A percentile compares a stretch with the other conserved stretches of the same genome.
These are phyloP conservation scores for Byssothecium circinans DNA, from an alignment of 2,329 filamentous ascomycete species.

Conservation along the genomic window DNA sequence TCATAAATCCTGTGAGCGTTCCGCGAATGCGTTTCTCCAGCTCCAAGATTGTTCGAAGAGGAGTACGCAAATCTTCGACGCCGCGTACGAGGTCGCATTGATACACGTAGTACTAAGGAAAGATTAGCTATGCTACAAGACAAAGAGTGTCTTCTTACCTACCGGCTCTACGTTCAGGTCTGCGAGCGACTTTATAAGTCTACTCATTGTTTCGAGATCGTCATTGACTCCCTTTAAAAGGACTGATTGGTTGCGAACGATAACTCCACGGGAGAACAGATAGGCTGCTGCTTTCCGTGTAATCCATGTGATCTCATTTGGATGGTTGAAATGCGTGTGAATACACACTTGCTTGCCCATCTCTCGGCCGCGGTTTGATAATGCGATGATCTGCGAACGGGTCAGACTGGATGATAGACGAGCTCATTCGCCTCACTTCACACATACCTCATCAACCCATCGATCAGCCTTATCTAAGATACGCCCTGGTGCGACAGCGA, in stretches of 20 bases:
- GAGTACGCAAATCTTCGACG: conserved; percentile 65
- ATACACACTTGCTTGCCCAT: conserved; percentile 63
- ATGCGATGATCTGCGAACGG: conserved; percentile 45
- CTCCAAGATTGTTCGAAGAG: conserved; percentile 60
- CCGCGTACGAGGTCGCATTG: conserved; percentile 65
- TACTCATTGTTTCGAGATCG: conserved; percentile 54
- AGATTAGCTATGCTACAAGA: neutral
- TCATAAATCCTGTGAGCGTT: conserved; percentile 64
- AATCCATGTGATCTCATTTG: conserved; percentile 64
- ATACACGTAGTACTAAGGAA: conserved; percentile 63
- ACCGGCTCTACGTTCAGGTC: conserved; percentile 62
- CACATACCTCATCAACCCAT: conserved; percentile 52
- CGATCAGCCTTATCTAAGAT: conserved; percentile 56
- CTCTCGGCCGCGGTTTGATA: conserved; percentile 54
- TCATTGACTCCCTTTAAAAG: conserved; percentile 64
- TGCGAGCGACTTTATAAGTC: conserved; percentile 57
- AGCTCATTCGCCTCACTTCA: no score
- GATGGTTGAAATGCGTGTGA: conserved; percentile 68
- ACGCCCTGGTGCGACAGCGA: conserved; percentile 61
- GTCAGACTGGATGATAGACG: no score
- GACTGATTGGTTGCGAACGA: conserved; percentile 63
- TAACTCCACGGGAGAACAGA: conserved; percentile 56
- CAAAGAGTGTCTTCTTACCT: conserved; percentile 23
- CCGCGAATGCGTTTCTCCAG: conserved; percentile 62
- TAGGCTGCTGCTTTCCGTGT: conserved; percentile 55